A percentile compares a stretch with the other conserved stretches of the same genome.
Conservation (phyloP, 306 rosid species). For the Abrus precatorius region DNA sequence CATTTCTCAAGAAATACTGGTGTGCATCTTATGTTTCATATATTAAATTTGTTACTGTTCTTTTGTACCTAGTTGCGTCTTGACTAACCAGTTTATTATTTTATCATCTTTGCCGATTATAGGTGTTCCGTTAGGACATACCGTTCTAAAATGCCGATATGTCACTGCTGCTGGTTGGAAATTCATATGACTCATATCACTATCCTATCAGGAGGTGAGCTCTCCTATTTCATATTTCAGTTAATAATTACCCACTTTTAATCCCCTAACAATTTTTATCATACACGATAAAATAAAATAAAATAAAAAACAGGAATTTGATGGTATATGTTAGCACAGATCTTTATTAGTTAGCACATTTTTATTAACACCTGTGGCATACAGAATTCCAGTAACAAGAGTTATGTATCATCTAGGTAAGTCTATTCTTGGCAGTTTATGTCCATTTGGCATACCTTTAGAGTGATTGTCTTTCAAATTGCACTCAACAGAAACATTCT, state of each 20-base stretch:
- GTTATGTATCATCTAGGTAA: not conserved
- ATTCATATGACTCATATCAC: slow-evolving; percentile 63
- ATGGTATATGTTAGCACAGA: not conserved
- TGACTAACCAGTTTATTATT: slow-evolving; percentile 23
- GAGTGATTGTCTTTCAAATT: slow-evolving; percentile 34
- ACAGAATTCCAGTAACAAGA: not conserved
- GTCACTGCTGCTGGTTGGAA: slow-evolving; percentile 90
- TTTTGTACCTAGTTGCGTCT: slow-evolving; percentile 28
- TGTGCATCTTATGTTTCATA: slow-evolving; percentile 44
- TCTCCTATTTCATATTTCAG: slow-evolving; percentile 34
- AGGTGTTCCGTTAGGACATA: slow-evolving; percentile 92
- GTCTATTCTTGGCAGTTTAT: slow-evolving; percentile 8
- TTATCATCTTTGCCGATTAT: slow-evolving; percentile 37
- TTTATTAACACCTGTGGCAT: not conserved
- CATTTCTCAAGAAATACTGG: slow-evolving; percentile 97
- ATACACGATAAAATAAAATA: not conserved
- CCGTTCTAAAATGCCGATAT: slow-evolving; percentile 81
- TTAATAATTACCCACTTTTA: not conserved
- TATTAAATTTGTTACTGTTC: slow-evolving; percentile 24
- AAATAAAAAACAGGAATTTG: not conserved
- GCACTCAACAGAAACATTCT: slow-evolving; percentile 4
- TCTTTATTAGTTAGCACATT: slow-evolving; percentile 9
- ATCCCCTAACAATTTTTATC: not conserved
- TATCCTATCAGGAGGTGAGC: slow-evolving; percentile 80
- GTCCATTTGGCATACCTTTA: slow-evolving; percentile 17